These are phyloP conservation scores for Metarhizium guizhouense DNA, from an alignment of 2,329 filamentous ascomycete genomes.

Conservation along the genomic window DNA sequence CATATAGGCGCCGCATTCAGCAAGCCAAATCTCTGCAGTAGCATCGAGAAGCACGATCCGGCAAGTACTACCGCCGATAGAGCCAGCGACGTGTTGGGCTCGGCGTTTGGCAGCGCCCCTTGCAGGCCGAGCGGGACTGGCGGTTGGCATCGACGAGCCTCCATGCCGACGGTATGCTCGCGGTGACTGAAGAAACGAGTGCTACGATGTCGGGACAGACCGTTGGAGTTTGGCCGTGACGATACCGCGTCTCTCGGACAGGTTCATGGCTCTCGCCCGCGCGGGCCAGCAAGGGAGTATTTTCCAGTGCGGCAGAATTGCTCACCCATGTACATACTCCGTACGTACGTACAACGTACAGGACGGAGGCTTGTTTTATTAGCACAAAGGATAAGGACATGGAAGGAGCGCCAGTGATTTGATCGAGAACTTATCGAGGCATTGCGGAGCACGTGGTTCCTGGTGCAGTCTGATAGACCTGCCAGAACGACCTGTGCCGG, in stretches of 20 bases:
- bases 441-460: neutral
- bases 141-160: neutral
- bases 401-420: neutral
- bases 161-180: neutral
- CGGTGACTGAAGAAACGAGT: neutral
- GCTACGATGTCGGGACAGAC: neutral
- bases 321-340: neutral
- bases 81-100: neutral
- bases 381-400: neutral
- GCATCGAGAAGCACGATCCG: neutral
- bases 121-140: neutral
- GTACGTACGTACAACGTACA: neutral
- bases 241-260: neutral
- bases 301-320: neutral
- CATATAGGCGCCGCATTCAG: conserved; percentile 1
- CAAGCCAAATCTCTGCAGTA: neutral
- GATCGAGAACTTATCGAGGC: too few relatives aligned
- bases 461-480: neutral
- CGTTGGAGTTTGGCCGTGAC: neutral
- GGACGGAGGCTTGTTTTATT: neutral
- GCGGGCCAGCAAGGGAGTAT: neutral
- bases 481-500: neutral
- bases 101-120: neutral
- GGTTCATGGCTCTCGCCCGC: neutral
- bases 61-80: neutral